Percentiles rank a stretch among this genome's conserved stretches.
Conservation (phyloP, 1,139 yeast genomes). For the Lodderomyces parapsilosis region DNA sequence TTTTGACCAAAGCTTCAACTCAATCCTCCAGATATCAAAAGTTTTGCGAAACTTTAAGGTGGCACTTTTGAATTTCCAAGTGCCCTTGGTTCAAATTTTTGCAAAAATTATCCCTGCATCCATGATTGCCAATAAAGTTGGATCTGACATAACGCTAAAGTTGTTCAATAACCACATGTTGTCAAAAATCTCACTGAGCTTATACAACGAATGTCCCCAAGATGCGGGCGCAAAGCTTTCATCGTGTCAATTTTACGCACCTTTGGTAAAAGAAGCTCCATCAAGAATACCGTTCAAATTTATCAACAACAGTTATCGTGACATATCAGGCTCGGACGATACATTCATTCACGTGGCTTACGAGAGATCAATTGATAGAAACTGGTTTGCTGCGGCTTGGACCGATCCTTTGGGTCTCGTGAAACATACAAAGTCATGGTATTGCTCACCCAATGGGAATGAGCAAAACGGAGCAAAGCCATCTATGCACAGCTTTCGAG, state of each 20-base stretch:
- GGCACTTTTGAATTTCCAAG: conserved; percentile 36
- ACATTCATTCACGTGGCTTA: conserved; percentile 82
- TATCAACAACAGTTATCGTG: conserved; percentile 24
- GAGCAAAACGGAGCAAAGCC: conserved; percentile 16
- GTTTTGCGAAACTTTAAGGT: conserved; percentile 49
- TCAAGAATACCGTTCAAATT: conserved; percentile 52
- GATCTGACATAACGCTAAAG: conserved; percentile 39
- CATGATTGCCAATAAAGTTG: conserved; percentile 37
- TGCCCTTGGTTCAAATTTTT: conserved; percentile 46
- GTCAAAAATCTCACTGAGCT: conserved; percentile 52
- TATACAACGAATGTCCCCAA: conserved; percentile 62
- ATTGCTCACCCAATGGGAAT: conserved; percentile 28
- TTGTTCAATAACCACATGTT: conserved; percentile 50
- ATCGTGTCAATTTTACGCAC: conserved; percentile 31
- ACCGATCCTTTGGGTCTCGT: conserved; percentile 77
- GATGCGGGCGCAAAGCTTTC: conserved; percentile 13
- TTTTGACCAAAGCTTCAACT: conserved; percentile 43
- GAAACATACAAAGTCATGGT: conserved; percentile 68
- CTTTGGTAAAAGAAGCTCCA: conserved; percentile 47
- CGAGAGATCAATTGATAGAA: conserved; percentile 74
- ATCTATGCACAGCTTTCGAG: not conserved
- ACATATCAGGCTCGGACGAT: conserved; percentile 52
- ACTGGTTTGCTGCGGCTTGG: conserved; percentile 90
- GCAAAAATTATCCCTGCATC: conserved; percentile 59
- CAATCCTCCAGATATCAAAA: conserved; percentile 48